Evolutionary conservation across 768 basidiomycete genomes (phyloP).

Genomic region (Boletus subparvulus): DNA sequence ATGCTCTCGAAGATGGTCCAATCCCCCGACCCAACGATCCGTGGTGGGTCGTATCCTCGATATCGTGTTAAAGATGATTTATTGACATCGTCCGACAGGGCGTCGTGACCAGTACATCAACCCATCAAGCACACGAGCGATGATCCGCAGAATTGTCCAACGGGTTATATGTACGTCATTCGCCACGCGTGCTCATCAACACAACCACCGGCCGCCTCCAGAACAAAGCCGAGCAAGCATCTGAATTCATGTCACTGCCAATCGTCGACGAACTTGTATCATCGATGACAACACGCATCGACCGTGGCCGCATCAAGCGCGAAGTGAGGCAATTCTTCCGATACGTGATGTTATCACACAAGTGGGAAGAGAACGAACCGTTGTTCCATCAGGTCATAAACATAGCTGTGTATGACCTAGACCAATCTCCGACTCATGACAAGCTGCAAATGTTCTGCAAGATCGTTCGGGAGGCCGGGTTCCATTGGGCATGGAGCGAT

Average conservation of each 20-base stretch:
- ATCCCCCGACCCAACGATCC: not conserved
- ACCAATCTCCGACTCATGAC: too few relatives aligned
- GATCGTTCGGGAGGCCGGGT: too few relatives aligned
- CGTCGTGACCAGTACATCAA: not conserved
- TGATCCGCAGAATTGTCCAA: not conserved
- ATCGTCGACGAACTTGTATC: not conserved
- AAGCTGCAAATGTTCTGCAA: too few relatives aligned
- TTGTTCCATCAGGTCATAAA: too few relatives aligned
- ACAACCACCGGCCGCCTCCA: not conserved
- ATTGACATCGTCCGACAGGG: not conserved
- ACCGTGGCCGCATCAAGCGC: too few relatives aligned
- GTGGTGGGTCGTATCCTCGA: not conserved
- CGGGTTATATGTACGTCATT: not conserved
- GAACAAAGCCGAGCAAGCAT: not conserved
- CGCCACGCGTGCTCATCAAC: not conserved
- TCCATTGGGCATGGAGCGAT: too few relatives aligned
- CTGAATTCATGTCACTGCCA: not conserved
- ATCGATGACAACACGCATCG: not conserved
- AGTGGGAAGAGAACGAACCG: not conserved
- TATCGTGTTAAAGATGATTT: too few relatives aligned
- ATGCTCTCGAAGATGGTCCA: not conserved
- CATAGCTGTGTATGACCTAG: too few relatives aligned
- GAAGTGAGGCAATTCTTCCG: not conserved
- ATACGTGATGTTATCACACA: not conserved
- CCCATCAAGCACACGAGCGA: not conserved